These are phyloP conservation scores for Aspergillus sp. DNA, from an alignment of 2,329 filamentous ascomycete species.

Conservation along the genomic window DNA sequence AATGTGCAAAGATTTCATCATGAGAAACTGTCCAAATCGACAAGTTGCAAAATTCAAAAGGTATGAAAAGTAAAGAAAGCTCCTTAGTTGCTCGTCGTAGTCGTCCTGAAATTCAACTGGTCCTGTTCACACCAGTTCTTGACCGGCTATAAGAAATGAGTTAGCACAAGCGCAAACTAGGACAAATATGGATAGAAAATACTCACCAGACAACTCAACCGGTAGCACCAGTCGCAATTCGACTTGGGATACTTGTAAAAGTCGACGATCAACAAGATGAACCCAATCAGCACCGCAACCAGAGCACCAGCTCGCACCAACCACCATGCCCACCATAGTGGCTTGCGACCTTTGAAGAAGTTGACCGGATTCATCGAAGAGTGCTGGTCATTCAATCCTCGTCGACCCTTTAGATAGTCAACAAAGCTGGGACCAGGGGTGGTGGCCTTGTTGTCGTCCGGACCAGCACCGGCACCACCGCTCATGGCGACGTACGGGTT, in stretches of 20 bases:
- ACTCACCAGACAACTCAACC: conserved; percentile 85
- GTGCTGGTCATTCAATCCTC: conserved; percentile 49
- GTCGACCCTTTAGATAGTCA: conserved; percentile 33
- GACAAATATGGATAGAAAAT: neutral
- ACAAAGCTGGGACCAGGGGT: conserved; percentile 57
- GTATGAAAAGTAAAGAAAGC: neutral
- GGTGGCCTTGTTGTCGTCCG: conserved; percentile 40
- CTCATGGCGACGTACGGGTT: conserved; percentile 66
- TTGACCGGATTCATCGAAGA: conserved; percentile 35
- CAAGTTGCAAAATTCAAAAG: neutral
- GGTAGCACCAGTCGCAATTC: conserved; percentile 88
- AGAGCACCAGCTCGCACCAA: conserved; percentile 71
- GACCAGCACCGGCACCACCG: conserved; percentile 33
- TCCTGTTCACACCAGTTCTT: conserved; percentile 40
- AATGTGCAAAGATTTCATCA: neutral
- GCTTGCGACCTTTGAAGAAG: conserved; percentile 89
- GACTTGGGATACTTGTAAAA: conserved; percentile 71
- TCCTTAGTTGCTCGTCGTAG: neutral
- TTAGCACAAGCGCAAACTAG: conserved; percentile 8
- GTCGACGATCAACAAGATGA: conserved; percentile 80
- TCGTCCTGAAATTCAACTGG: conserved; percentile 15
- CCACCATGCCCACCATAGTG: conserved; percentile 98
- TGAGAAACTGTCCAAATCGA: neutral
- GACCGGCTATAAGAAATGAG: conserved; percentile 27
- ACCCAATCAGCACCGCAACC: conserved; percentile 72